Conservation (phyloP, 352 stramenopile species). For the Aphanomyces cochlioides region DNA sequence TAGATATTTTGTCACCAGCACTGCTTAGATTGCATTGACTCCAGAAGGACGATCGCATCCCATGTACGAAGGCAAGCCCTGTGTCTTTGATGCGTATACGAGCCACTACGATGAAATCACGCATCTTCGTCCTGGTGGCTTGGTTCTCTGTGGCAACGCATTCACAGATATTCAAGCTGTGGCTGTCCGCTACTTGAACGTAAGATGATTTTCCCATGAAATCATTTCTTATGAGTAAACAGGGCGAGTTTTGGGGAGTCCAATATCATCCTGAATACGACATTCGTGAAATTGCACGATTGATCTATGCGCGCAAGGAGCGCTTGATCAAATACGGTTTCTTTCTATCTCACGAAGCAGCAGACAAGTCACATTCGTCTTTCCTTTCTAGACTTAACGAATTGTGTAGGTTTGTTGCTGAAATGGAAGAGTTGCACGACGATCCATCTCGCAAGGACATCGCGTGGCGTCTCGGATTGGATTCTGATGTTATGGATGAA, state of each 20-base stretch:
- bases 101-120: constrained; percentile 83
- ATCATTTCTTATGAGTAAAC: background rate
- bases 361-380: constrained; percentile 40
- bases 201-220: constrained; percentile 25
- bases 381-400: no score
- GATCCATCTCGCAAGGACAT: constrained; percentile 72
- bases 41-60: constrained; percentile 68
- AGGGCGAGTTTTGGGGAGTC: constrained; percentile 78
- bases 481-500: constrained; percentile 78
- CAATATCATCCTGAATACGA: constrained; percentile 85
- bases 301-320: constrained; percentile 65
- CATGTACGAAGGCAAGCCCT: constrained; percentile 78
- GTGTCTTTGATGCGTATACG: constrained; percentile 76
- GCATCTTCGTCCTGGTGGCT: constrained; percentile 57
- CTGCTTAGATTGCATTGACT: constrained; percentile 49
- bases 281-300: constrained; percentile 66
- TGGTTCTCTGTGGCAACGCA: constrained; percentile 56
- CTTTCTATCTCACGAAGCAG: constrained; percentile 65
- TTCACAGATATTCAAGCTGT: constrained; percentile 73
- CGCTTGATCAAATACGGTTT: constrained; percentile 68
- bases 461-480: constrained; percentile 67
- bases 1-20: background rate
- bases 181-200: constrained; percentile 64
- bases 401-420: constrained; percentile 37
- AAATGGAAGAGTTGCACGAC: constrained; percentile 69